Evolutionary conservation across 129 eudicot genomes (phyloP).

Genomic region (Erigeron canadensis): DNA sequence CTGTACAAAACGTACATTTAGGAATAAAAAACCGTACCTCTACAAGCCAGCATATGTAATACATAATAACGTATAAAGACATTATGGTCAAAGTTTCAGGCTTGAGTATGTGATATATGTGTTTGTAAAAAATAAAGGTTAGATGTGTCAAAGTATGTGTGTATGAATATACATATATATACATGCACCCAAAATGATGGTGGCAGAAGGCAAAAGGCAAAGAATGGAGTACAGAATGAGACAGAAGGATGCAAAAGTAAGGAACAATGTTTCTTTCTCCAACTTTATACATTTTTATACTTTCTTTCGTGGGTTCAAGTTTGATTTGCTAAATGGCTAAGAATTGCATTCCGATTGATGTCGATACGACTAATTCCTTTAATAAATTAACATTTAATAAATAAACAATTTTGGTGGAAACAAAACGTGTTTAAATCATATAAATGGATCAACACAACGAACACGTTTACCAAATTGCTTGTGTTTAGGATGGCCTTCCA

Average conservation of each 20-base stretch:
- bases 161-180: neutral
- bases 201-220: conserved; percentile 21
- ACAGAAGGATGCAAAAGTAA: conserved; percentile 10
- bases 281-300: neutral
- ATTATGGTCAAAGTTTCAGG: conserved; percentile 11
- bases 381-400: too few relatives aligned
- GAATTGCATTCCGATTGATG: neutral
- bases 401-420: too few relatives aligned
- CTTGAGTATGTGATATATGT: neutral
- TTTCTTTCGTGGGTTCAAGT: conserved; percentile 2
- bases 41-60: conserved; percentile 21
- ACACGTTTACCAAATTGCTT: too few relatives aligned
- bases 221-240: conserved; percentile 25
- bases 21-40: conserved; percentile 10
- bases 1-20: neutral
- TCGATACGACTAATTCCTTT: too few relatives aligned
- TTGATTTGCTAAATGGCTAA: conserved; percentile 9
- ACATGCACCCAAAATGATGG: neutral
- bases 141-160: conserved; percentile 6
- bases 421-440: too few relatives aligned
- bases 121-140: neutral
- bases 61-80: conserved; percentile 12
- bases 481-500: too few relatives aligned
- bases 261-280: conserved; percentile 13
- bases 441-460: too few relatives aligned